These are phyloP conservation scores for Populus trichocarpa DNA, from an alignment of 441 rosid species.

Conservation along the genomic window DNA sequence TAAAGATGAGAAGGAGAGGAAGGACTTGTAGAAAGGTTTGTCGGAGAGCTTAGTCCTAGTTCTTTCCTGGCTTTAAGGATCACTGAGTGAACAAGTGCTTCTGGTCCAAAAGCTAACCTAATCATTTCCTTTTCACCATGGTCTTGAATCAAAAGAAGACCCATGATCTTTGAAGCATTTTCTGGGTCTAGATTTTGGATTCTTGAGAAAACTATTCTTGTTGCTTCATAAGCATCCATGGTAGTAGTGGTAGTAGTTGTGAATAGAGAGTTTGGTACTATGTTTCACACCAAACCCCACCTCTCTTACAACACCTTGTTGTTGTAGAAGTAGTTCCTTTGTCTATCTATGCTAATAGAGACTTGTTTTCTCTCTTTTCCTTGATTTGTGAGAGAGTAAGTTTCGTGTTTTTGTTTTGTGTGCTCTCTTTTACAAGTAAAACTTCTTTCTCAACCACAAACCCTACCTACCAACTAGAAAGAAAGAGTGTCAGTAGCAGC, in stretches of 20 bases:
- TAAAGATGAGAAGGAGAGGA: constrained; percentile 42
- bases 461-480: constrained; percentile 13
- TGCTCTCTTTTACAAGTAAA: constrained; percentile 32
- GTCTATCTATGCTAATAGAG: constrained; percentile 23
- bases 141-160: constrained; percentile 75
- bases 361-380: constrained; percentile 1
- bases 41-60: constrained; percentile 38
- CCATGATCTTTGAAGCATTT: constrained; percentile 92
- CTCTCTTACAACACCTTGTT: neutral
- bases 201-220: constrained; percentile 68
- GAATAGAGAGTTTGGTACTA: constrained; percentile 11
- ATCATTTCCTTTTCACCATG: constrained; percentile 92
- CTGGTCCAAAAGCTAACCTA: constrained; percentile 83
- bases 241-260: neutral
- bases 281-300: constrained; percentile 29
- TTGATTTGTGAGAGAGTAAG: constrained; percentile 18
- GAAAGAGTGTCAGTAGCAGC: neutral
- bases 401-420: neutral
- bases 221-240: constrained; percentile 92
- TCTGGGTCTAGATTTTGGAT: constrained; percentile 74
- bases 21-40: constrained; percentile 39
- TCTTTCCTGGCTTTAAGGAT: constrained; percentile 64
- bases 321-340: constrained; percentile 5
- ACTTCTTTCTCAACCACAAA: constrained; percentile 53
- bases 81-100: constrained; percentile 63